Base-by-base conservation (phyloP, 345 rosid species). In the Eucalyptus victrix region DNA sequence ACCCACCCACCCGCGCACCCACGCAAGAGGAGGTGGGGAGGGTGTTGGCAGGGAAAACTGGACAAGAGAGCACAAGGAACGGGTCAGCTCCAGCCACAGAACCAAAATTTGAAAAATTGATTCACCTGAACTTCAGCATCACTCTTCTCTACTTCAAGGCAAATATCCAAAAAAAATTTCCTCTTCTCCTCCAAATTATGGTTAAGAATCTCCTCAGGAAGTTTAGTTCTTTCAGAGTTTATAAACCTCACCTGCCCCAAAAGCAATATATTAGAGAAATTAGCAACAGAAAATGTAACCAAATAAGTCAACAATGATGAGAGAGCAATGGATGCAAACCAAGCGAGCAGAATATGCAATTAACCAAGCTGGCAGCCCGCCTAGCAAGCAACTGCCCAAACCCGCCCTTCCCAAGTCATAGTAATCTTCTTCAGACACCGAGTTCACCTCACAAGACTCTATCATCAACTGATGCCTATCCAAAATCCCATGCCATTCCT, bases 101-200 rank as follows among this genome's bases (percentile, higher is more conserved):
- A 37, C 47, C 85, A 80, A 47, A 87, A 34, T 90, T 23, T 45
- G 40, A 80, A 45, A 13, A 34, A 50, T 80, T 47, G n/a, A 86
- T 90, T 91, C 87, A 98, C 99, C 99, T 98, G 99, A 94, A 98
- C 96, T 93, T 98, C 99, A n/a, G 99, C 99, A 91, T 97, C 99
- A 90, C 97, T 96, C 94, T 95, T 96, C 94, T 98, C 99, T 87
- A 95, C 96, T 80, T 98, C 99, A 88, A 95, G 93, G 92, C 91
- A 93, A 89, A 94, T 91, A 53, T 98, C 99, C 42, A 95, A 90
- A 89, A 92, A 96, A 87, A 94, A 98, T 94, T 97, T 97, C 86
- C 95, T 93, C 92, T 97, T 98, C 91, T 98, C 99, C 94, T 97
- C 97, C 93, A 98, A 88, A 94, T 96, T 98, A 92, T 98, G 99